Percentiles rank a stretch among this genome's conserved stretches.
phyloP scores from a whole-genome alignment of 768 basidiomycete genomes.

The Neoboletus brunneissimus region DNA sequence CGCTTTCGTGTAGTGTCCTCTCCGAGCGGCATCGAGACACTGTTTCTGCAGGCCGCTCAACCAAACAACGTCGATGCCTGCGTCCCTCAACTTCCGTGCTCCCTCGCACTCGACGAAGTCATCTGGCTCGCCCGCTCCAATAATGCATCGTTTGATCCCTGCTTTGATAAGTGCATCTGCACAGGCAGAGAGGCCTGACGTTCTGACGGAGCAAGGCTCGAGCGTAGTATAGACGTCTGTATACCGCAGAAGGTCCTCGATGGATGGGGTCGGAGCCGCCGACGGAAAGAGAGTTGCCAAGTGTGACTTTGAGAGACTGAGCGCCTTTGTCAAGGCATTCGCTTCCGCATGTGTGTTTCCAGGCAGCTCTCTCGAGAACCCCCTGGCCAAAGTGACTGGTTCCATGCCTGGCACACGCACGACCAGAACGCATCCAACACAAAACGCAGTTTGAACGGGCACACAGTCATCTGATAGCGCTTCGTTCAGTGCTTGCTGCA shows the following conservation, averaged over 20 bases:
- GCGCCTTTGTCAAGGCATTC: slow-evolving; percentile 79
- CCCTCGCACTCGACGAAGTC: slow-evolving; percentile 97
- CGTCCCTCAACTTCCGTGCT: slow-evolving; percentile 63
- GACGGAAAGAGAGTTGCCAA: slow-evolving; percentile 45
- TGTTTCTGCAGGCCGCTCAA: slow-evolving; percentile 69
- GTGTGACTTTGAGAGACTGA: slow-evolving; percentile 40
- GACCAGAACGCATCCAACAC: slow-evolving; percentile 84
- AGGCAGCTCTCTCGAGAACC: slow-evolving; percentile 85
- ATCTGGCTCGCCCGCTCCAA: slow-evolving; percentile 87
- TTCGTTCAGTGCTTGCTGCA: slow-evolving; percentile 66
- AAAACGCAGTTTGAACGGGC: slow-evolving; percentile 77
- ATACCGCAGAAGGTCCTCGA: slow-evolving; percentile 49
- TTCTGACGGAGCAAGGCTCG: slow-evolving; percentile 91
- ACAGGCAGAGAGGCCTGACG: slow-evolving; percentile 84
- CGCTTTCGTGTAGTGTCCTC: slow-evolving; percentile 37
- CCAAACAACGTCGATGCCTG: slow-evolving; percentile 77
- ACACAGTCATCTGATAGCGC: slow-evolving; percentile 57
- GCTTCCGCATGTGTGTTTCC: slow-evolving; percentile 99
- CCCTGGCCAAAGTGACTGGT: slow-evolving; percentile 65
- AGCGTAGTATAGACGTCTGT: slow-evolving; percentile 90
- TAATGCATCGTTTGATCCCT: slow-evolving; percentile 69
- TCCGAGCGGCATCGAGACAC: slow-evolving; percentile 78
- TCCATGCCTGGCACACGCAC: slow-evolving; percentile 39
- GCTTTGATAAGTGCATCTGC: slow-evolving; percentile 78
- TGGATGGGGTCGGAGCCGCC: slow-evolving; percentile 27